Evolutionary conservation across 257 asterid genomes (phyloP), one percentile per base, ranked within the genome.

Genomic region (Datura wrightii): DNA sequence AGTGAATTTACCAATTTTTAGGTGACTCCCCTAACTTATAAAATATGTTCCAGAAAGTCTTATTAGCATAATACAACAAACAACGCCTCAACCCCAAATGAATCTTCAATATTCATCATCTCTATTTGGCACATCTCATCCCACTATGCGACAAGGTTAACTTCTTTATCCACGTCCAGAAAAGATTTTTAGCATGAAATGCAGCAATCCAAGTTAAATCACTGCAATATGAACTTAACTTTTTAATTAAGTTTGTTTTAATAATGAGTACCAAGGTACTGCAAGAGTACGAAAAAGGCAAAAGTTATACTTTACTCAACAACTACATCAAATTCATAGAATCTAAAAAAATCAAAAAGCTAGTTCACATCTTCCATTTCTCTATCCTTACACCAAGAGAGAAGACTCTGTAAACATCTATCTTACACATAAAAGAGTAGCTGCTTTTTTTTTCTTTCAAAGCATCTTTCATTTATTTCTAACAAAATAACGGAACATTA

Each of bases 361-460:
- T 60, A 14, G 37, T 60, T 60, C 34, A 60, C 67, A 19, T 60
- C 19, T 19, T 60, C 67, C 67, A 60, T 19, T 60, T 34, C 50
- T n/a, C 19, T 66, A 66, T 66, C 50, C 24, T 6, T 66, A 66
- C 48, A 37, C 76, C 76, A 66, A 37, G 46, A 66, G 19, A 66
- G 15, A 60, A 37, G 10, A 14, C 76, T 8, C 76, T 37, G 67
- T 60, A 60, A 60, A 60, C 63, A 34, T 34, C 10, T 63, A 16
- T 34, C 44, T 34, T 63, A 31, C 44, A 63, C 71, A 31, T 63
- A 36, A 63, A 8, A 63, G 71, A 2, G 44, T 10, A 2, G n/a
- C 71, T 63, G 44, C 10, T 24, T 63, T 63, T 63, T 63, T 56
- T 63, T 63, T 34, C 71, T 44, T 63, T 34, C 71, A 63, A 63